Percentiles rank a stretch among this genome's conserved stretches.
Evolutionary conservation across 352 stramenopile species (phyloP).

Genomic region (Globisporangium cederbergense): DNA sequence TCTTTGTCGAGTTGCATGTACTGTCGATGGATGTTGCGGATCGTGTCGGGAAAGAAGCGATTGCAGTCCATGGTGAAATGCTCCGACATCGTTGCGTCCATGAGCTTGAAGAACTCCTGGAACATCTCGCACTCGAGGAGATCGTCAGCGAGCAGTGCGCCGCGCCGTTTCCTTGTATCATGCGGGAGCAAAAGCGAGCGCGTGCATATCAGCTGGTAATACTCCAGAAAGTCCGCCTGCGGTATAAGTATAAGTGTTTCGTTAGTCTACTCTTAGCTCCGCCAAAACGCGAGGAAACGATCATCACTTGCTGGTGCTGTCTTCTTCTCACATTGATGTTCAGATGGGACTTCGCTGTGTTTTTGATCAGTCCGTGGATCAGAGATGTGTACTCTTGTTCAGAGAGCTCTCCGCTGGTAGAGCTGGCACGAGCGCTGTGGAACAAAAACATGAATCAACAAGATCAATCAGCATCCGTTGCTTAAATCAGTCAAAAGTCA

Average conservation of each 20-base stretch:
- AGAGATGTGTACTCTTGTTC: slow-evolving; percentile 29
- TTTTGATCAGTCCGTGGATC: slow-evolving; percentile 26
- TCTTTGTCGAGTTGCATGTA: slow-evolving; percentile 64
- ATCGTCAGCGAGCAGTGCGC: slow-evolving; percentile 31
- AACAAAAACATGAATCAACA: slow-evolving; percentile 6
- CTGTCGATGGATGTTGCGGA: slow-evolving; percentile 51
- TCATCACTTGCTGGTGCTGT: background rate
- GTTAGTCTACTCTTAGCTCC: background rate
- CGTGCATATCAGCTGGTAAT: slow-evolving; percentile 61
- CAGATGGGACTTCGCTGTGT: slow-evolving; percentile 18
- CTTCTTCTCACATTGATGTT: slow-evolving; percentile 23
- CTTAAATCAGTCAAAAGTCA: background rate
- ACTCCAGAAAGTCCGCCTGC: slow-evolving; percentile 40
- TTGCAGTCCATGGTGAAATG: slow-evolving; percentile 30
- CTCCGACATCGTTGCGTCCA: slow-evolving; percentile 25
- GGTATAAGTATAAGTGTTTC: background rate
- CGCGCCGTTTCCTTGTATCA: slow-evolving; percentile 23
- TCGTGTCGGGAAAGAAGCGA: slow-evolving; percentile 25
- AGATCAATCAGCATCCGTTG: background rate
- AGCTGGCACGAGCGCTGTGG: slow-evolving; percentile 11
- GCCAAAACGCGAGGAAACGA: too few relatives aligned
- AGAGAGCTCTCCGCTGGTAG: slow-evolving; percentile 16
- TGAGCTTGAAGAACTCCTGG: slow-evolving; percentile 42
- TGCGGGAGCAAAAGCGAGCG: slow-evolving; percentile 54
- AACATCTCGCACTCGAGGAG: slow-evolving; percentile 32